Base-by-base conservation (phyloP, 2,329 filamentous ascomycete genomes). In the Plectosphaerella plurivora region DNA sequence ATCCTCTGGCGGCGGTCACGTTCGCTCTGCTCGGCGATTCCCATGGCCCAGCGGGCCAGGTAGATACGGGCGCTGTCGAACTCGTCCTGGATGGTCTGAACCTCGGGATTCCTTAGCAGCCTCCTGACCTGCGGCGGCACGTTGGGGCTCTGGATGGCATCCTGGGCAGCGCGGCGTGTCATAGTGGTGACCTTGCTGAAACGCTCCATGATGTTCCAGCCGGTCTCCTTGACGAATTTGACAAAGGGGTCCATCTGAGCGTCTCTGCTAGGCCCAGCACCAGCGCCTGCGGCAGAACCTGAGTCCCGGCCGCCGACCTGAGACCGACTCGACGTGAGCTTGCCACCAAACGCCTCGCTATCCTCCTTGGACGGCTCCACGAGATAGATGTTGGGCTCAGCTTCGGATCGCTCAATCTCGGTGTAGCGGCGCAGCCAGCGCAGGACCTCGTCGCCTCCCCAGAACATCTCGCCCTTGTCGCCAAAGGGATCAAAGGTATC, bases 171-270 rank as follows among this genome's bases (percentile, higher is more conserved):
- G 55, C 93, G 82, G 52, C 92, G 77, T 0, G 94, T 97, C 63
- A 99, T 97, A 0, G 91, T 97, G 1, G 94, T 99, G 46, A 99
- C 94, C 67, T 96, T 94, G 72, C 91, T 96, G 63, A 99, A 88
- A 68, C 95, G 94, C 70, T 99, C 94, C 73, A 99, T 82, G 52
- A 99, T 86, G 59, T 90, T 97, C 94, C 94, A 99, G 35, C 92
- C 84, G 0, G 93, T 91, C 68, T 97, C 92, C 67, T 97, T 97
- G 59, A 97, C 78, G 45, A 92, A 89, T 68, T 96, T 97, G 59
- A 89, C 89, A 47, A 99, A 83, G 1, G 93, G 92, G 63, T 99
- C 93, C 89, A 96, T 95, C 48, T 84, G 82, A 2, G 83, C 89
- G 61, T 93, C 89, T 53, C 75, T 64, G 52, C 73, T 73, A 15